Evolutionary conservation across 345 rosid species (phyloP).

Genomic region (Aurinia saxatilis): DNA sequence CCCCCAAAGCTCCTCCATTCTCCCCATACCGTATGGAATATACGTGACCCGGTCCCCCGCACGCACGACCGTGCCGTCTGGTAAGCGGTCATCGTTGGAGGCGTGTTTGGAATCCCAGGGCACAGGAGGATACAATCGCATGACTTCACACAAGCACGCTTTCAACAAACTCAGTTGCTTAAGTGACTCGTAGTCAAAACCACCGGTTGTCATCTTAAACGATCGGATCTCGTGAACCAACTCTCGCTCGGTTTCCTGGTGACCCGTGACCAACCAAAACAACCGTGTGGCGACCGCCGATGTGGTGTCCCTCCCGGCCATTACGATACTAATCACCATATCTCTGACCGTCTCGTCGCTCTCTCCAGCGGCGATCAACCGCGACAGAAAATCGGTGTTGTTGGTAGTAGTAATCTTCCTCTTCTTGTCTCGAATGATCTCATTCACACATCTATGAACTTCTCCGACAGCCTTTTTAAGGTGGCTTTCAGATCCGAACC

Average conservation of each 20-base stretch:
- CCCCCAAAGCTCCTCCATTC: constrained; percentile 83
- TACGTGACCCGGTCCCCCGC: constrained; percentile 85
- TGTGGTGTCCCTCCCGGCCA: constrained; percentile 71
- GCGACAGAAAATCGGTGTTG: constrained; percentile 37
- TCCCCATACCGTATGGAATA: constrained; percentile 85
- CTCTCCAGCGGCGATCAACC: constrained; percentile 35
- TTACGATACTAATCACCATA: constrained; percentile 45
- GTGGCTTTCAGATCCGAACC: constrained; percentile 48
- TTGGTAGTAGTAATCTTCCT: neutral
- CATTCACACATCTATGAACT: constrained; percentile 25
- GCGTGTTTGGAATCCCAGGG: constrained; percentile 75
- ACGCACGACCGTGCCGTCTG: constrained; percentile 55
- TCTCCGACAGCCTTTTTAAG: constrained; percentile 39
- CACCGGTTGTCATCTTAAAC: constrained; percentile 6
- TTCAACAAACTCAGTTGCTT: constrained; percentile 42
- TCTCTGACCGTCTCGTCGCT: constrained; percentile 47
- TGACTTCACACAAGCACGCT: constrained; percentile 57
- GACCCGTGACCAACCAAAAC: constrained; percentile 47
- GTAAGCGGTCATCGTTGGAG: constrained; percentile 38
- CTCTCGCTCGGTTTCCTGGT: constrained; percentile 31
- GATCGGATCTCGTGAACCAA: constrained; percentile 34
- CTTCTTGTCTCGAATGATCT: constrained; percentile 31
- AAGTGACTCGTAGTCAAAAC: constrained; percentile 29
- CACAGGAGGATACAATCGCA: constrained; percentile 71
- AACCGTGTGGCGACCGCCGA: constrained; percentile 61